Conservation (phyloP, 164 flowering plant genomes). For the Echeveria elegans region DNA sequence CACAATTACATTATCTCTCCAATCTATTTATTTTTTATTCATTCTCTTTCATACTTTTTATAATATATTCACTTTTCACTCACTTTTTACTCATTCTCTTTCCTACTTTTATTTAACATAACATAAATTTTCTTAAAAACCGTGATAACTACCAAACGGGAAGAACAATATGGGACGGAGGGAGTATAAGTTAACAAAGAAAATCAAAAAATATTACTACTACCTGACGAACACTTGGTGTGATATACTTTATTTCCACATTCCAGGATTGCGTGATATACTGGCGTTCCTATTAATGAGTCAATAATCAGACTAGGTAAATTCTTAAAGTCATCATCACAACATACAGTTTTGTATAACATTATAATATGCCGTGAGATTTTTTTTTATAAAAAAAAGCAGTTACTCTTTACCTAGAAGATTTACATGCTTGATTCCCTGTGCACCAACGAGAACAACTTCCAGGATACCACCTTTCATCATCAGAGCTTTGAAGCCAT, state of each 20-base stretch:
- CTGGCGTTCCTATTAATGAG: constrained; percentile 34
- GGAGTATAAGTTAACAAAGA: too few species aligned
- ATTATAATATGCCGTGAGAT: neutral
- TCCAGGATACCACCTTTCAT: constrained; percentile 45
- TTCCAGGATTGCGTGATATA: constrained; percentile 40
- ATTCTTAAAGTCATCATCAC: neutral
- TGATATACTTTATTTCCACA: constrained; percentile 40
- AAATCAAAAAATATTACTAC: too few species aligned
- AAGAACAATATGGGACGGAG: too few species aligned
- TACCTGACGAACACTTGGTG: constrained; percentile 51
- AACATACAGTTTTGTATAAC: neutral
- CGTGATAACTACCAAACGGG: neutral
- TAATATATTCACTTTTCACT: too few species aligned
- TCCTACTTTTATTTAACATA: too few species aligned
- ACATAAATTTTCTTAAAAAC: too few species aligned
- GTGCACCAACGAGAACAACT: constrained; percentile 68
- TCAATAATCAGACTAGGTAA: neutral
- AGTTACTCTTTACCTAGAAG: constrained; percentile 32
- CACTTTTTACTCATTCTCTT: too few species aligned
- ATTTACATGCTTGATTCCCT: constrained; percentile 46
- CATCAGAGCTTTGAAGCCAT: neutral
- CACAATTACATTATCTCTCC: constrained; percentile 53
- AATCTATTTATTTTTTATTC: too few species aligned
- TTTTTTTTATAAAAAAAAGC: neutral
- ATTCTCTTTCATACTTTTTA: too few species aligned